These are phyloP conservation scores for Eucalyptus pauciflora DNA, from an alignment of 345 rosid genomes.

Conservation along the genomic window DNA sequence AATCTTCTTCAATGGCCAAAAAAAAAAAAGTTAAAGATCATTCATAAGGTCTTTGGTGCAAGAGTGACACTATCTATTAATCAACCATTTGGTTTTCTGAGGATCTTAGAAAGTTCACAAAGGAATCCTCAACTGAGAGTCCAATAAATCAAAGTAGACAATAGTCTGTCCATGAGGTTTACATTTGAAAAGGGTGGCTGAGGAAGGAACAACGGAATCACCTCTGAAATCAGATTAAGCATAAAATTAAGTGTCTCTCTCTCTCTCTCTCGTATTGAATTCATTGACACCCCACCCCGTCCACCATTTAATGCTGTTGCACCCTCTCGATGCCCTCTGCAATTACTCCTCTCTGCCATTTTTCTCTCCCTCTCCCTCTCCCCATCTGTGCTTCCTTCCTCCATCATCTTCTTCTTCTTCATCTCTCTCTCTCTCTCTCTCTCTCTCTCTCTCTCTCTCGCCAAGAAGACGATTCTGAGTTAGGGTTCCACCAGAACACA, in stretches of 20 bases:
- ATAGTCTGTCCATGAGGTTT: not conserved
- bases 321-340: constrained; percentile 55
- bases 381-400: not conserved
- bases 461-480: not conserved
- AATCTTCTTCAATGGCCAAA: not conserved
- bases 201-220: not conserved
- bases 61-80: not conserved
- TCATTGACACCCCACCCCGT: not conserved
- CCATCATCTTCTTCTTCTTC: constrained; percentile 4
- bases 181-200: not conserved
- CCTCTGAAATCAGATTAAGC: not conserved
- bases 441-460: not conserved
- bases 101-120: not conserved
- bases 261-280: not conserved
- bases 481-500: not conserved
- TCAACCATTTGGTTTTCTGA: not conserved
- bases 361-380: not conserved
- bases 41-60: not conserved
- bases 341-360: constrained; percentile 43
- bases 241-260: not conserved
- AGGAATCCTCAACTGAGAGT: not conserved
- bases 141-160: not conserved
- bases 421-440: not conserved
- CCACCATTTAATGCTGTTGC: constrained; percentile 13
- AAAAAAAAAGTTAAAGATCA: not conserved